Evolutionary conservation across 2,329 filamentous ascomycete species (phyloP), one percentile per base, ranked within the genome.

Genomic region (Pestalotiopsis sp.): DNA sequence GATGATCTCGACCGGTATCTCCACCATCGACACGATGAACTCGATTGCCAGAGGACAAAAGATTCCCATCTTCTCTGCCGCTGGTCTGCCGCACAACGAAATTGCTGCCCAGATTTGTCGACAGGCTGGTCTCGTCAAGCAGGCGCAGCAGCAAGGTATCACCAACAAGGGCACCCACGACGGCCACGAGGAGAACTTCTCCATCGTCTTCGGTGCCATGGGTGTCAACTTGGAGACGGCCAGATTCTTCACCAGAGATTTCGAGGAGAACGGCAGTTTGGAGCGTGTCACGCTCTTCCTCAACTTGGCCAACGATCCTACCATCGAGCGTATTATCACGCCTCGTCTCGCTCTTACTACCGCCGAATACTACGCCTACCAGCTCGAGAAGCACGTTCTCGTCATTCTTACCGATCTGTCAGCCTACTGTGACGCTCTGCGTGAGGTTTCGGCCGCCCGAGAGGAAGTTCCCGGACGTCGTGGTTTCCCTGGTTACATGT

Each of bases 401-500:
- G 96, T 99, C 79, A 99, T 99, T 83, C 91, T 99, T 80, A 99
- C 97, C 67, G 96, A 99, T 88, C 85, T 99, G 75, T 96, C 96
- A 1, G 94, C 96, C 64, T 99, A 99, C 88, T 99, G 97, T 82
- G 96, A 99, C 82, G 97, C 96, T 73, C 92, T 99, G 73, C 96
- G 96, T 89, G 96, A 99, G 84, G 96, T 99, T 65, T 99, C 96
- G 14, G 95, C 96, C 67, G 96, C 96, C 66, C 91, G 96, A 85
- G 96, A 99, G 88, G 96, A 99, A 91, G 96, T 99, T 58, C 96
- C 96, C 56, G 96, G 96, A 88, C 95, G 96, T 82, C 95, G 96
- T 91, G 96, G 96, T 89, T 99, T 96, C 86, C 96, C 96, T 67
- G 96, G 96, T 93, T 99, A 99, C 89, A 99, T 99, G 96, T 99